These are phyloP conservation scores for Lecanicillium sp. DNA, from an alignment of 2,329 filamentous ascomycete genomes.

Conservation along the genomic window DNA sequence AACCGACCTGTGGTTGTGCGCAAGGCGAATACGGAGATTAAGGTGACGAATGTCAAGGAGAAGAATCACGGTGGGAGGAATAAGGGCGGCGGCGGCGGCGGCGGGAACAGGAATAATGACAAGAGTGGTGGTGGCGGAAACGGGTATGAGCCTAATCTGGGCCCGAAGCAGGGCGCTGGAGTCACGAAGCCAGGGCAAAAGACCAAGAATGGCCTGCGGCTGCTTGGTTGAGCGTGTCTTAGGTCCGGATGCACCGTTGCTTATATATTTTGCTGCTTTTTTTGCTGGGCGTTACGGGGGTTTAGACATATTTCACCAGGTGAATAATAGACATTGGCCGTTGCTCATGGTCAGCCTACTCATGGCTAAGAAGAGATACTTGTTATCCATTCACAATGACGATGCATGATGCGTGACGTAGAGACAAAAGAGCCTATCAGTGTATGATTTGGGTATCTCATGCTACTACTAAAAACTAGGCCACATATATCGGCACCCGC, in stretches of 20 bases:
- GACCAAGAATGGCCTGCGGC: conserved; percentile 57
- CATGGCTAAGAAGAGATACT: no score
- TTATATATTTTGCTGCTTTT: neutral
- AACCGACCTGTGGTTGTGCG: conserved; percentile 86
- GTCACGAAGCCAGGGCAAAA: conserved; percentile 57
- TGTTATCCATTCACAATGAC: no score
- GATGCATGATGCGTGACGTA: no score
- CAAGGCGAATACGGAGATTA: conserved; percentile 88
- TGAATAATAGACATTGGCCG: no score
- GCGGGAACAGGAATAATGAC: conserved; percentile 27
- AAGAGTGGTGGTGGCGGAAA: conserved; percentile 24
- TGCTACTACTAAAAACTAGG: no score
- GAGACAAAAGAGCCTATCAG: conserved; percentile 4
- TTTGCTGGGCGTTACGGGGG: neutral
- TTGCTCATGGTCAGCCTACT: no score
- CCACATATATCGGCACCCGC: no score
- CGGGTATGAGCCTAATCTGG: conserved; percentile 43
- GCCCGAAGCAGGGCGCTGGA: conserved; percentile 41
- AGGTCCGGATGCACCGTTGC: neutral
- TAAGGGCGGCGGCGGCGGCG: no score
- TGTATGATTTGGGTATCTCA: conserved; percentile 10
- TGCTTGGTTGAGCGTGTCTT: conserved; percentile 42
- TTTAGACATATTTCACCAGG: neutral
- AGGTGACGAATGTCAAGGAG: conserved; percentile 61
- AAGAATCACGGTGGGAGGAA: conserved; percentile 35